phyloP scores from a whole-genome alignment of 306 rosid genomes.

The Calophaca sinica region DNA sequence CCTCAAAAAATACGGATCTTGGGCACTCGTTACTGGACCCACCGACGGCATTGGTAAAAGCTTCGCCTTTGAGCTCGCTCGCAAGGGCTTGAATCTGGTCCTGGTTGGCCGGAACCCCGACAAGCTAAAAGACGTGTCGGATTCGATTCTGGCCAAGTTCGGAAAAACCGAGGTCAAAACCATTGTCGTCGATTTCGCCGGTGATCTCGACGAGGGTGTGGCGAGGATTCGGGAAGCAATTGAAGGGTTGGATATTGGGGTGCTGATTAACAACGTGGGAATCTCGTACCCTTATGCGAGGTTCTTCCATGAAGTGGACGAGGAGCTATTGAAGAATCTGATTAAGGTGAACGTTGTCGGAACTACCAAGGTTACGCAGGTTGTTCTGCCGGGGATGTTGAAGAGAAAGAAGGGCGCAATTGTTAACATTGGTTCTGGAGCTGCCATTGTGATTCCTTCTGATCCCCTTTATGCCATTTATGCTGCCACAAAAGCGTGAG shows the following conservation, averaged over 20 bases:
- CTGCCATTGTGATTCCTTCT: slow-evolving; percentile 86
- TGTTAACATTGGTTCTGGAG: slow-evolving; percentile 95
- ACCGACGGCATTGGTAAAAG: slow-evolving; percentile 85
- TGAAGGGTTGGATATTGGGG: slow-evolving; percentile 85
- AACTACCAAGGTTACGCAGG: slow-evolving; percentile 87
- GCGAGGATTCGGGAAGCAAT: slow-evolving; percentile 58
- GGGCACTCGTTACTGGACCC: slow-evolving; percentile 88
- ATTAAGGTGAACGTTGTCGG: slow-evolving; percentile 87
- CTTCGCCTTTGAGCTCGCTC: slow-evolving; percentile 79
- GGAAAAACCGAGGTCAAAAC: slow-evolving; percentile 62
- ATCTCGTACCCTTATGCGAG: slow-evolving; percentile 92
- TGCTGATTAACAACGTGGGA: slow-evolving; percentile 85
- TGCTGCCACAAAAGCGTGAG: slow-evolving; percentile 97
- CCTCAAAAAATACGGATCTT: slow-evolving; percentile 76
- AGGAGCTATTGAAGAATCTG: slow-evolving; percentile 70
- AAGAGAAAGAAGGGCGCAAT: slow-evolving; percentile 90
- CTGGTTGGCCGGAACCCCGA: slow-evolving; percentile 86
- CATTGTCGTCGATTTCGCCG: slow-evolving; percentile 81
- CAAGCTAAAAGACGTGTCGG: slow-evolving; percentile 80
- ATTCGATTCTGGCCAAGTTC: slow-evolving; percentile 61
- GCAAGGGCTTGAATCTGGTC: slow-evolving; percentile 71
- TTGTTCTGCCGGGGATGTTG: slow-evolving; percentile 85
- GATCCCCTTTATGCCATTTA: slow-evolving; percentile 97
- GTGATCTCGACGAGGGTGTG: slow-evolving; percentile 78
- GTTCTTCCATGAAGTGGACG: slow-evolving; percentile 89